These are phyloP conservation scores for Aschersonia sp. DNA, from an alignment of 2,329 filamentous ascomycete species.

Conservation along the genomic window DNA sequence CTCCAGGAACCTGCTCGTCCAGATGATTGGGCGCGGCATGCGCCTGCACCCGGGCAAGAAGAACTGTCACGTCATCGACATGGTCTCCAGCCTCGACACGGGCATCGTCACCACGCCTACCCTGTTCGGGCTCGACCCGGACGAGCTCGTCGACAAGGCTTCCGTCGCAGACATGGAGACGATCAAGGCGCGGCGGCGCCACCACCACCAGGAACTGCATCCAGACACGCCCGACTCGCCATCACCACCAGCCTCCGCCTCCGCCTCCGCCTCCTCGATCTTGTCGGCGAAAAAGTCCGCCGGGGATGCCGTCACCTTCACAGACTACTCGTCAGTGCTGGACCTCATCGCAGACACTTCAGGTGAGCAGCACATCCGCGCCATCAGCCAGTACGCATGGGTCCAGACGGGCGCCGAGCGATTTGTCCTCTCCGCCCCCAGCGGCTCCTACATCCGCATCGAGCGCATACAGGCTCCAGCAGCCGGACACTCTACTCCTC, in stretches of 20 bases:
- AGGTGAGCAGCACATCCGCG: constrained; percentile 63
- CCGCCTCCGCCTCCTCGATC: too few species aligned
- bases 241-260: not conserved
- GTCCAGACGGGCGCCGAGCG: constrained; percentile 57
- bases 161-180: constrained; percentile 46
- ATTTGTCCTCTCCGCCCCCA: constrained; percentile 55
- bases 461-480: constrained; percentile 20
- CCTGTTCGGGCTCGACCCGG: constrained; percentile 80
- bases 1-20: constrained; percentile 83
- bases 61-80: constrained; percentile 90
- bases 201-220: constrained; percentile 6
- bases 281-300: constrained; percentile 1
- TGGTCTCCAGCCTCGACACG: constrained; percentile 72
- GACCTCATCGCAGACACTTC: constrained; percentile 76
- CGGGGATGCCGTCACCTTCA: constrained; percentile 52
- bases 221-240: constrained; percentile 2
- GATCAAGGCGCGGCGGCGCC: constrained; percentile 32
- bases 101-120: constrained; percentile 87
- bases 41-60: constrained; percentile 66
- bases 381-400: constrained; percentile 66
- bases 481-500: constrained; percentile 1
- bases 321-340: constrained; percentile 82
- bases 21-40: constrained; percentile 96
- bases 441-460: constrained; percentile 46
- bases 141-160: constrained; percentile 56